Evolutionary conservation across 2,329 filamentous ascomycete species (phyloP).

Genomic region (Waltergamsia citrina): DNA sequence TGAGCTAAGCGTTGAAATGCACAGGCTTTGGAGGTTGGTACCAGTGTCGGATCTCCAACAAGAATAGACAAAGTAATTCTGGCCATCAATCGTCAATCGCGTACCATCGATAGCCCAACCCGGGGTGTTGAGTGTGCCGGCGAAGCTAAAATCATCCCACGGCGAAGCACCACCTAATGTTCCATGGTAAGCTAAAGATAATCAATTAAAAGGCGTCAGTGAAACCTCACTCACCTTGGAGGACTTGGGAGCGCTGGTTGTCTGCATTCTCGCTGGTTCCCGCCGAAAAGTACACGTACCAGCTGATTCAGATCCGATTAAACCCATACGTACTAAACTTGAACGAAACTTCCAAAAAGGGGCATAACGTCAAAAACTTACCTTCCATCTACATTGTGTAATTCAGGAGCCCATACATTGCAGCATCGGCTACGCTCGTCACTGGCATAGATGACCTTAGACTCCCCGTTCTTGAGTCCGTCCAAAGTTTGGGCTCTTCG

Average conservation of each 20-base stretch:
- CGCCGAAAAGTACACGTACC: conserved; percentile 51
- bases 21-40: conserved; percentile 24
- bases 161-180: conserved; percentile 31
- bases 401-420: conserved; percentile 50
- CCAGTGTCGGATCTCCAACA: conserved; percentile 41
- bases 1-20: conserved; percentile 26
- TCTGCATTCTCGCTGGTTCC: conserved; percentile 34
- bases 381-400: conserved; percentile 40
- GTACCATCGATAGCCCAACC: conserved; percentile 46
- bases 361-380: too few species aligned
- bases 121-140: conserved; percentile 33
- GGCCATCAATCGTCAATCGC: conserved; percentile 34
- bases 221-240: conserved; percentile 27
- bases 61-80: conserved; percentile 45
- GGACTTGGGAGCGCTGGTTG: conserved; percentile 39
- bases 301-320: too few species aligned
- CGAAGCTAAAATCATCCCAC: conserved; percentile 37
- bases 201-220: background rate
- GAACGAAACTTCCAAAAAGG: too few species aligned
- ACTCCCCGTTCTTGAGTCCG: conserved; percentile 42
- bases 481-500: conserved; percentile 42
- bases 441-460: conserved; percentile 40
- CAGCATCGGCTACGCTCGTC: conserved; percentile 34
- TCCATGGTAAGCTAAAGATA: background rate
- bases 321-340: too few species aligned